Evolutionary conservation across 1,139 yeast species (phyloP).

Genomic region (Geotrichum phurueaensis): DNA sequence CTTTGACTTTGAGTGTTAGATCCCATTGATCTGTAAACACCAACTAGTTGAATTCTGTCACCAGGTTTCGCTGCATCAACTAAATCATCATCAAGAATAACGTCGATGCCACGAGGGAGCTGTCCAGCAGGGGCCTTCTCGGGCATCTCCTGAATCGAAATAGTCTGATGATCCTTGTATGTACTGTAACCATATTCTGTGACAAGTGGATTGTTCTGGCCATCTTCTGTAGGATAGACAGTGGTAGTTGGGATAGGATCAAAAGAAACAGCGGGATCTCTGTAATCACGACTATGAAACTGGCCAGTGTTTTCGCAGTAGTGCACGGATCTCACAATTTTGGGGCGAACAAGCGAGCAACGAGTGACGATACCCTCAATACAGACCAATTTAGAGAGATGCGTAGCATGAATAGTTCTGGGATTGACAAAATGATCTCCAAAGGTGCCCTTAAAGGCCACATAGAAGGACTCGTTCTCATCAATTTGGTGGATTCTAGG

Average conservation of each 20-base stretch:
- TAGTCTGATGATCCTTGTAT: slow-evolving; percentile 88
- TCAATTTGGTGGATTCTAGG: slow-evolving; percentile 43
- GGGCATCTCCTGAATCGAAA: slow-evolving; percentile 96
- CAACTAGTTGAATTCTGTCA: slow-evolving; percentile 89
- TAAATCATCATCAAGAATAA: slow-evolving; percentile 85
- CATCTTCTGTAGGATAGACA: slow-evolving; percentile 88
- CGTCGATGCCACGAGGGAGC: slow-evolving; percentile 86
- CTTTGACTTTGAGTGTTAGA: slow-evolving; percentile 46
- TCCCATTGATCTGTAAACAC: slow-evolving; percentile 89
- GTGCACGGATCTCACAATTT: slow-evolving; percentile 86
- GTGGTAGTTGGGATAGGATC: slow-evolving; percentile 82
- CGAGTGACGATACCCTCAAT: slow-evolving; percentile 94
- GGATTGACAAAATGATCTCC: slow-evolving; percentile 88
- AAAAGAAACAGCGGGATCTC: slow-evolving; percentile 88
- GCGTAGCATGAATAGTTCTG: slow-evolving; percentile 71
- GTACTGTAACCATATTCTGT: slow-evolving; percentile 94
- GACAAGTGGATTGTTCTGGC: slow-evolving; percentile 77
- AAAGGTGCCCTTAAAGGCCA: slow-evolving; percentile 86
- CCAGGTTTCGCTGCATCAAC: slow-evolving; percentile 94
- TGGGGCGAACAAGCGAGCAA: slow-evolving; percentile 89
- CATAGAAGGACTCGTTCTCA: slow-evolving; percentile 61
- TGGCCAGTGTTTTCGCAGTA: slow-evolving; percentile 80
- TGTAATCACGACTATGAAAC: slow-evolving; percentile 85
- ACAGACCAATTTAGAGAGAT: slow-evolving; percentile 75
- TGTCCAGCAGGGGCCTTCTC: slow-evolving; percentile 98